Evolutionary conservation across 2,329 filamentous ascomycete species (phyloP).

Genomic region (Pleoardoris graminearum): DNA sequence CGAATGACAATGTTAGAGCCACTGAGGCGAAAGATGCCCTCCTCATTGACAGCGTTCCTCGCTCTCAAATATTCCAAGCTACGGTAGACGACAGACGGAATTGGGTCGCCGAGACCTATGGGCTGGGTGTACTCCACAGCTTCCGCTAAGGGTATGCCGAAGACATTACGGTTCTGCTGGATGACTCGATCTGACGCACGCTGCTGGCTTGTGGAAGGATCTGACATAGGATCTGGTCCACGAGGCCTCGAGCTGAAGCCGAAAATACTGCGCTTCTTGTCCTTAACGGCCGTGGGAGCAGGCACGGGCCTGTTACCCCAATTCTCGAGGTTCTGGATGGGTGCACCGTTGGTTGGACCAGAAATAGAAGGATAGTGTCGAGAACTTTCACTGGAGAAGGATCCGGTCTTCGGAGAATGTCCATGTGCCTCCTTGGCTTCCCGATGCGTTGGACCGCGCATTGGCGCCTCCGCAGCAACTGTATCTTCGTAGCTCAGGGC

Average conservation of each 20-base stretch:
- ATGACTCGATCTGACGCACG: constrained; percentile 29
- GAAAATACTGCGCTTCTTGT: constrained; percentile 75
- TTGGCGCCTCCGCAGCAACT: constrained; percentile 60
- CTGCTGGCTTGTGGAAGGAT: constrained; percentile 32
- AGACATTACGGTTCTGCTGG: constrained; percentile 63
- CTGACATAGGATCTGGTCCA: constrained; percentile 65
- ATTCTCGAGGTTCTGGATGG: constrained; percentile 78
- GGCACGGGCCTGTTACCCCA: constrained; percentile 78
- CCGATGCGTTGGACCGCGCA: constrained; percentile 50
- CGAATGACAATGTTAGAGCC: constrained; percentile 97
- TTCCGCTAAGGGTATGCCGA: constrained; percentile 82
- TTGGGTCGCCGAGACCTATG: constrained; percentile 69
- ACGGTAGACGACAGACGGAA: constrained; percentile 92
- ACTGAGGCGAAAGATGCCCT: constrained; percentile 95
- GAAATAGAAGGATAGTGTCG: constrained; percentile 65
- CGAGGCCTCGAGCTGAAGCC: constrained; percentile 66
- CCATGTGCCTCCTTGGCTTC: constrained; percentile 24
- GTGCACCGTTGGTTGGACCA: constrained; percentile 77
- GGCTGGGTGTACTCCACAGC: constrained; percentile 82
- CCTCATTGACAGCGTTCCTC: constrained; percentile 80
- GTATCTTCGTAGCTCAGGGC: constrained; percentile 61
- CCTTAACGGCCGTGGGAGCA: constrained; percentile 66
- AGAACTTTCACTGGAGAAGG: constrained; percentile 34
- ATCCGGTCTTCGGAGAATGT: constrained; percentile 40
- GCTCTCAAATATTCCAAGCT: constrained; percentile 90